Evolutionary conservation across 495 filamentous ascomycete species (phyloP).

Genomic region (Staphylotrichum tortipilum): DNA sequence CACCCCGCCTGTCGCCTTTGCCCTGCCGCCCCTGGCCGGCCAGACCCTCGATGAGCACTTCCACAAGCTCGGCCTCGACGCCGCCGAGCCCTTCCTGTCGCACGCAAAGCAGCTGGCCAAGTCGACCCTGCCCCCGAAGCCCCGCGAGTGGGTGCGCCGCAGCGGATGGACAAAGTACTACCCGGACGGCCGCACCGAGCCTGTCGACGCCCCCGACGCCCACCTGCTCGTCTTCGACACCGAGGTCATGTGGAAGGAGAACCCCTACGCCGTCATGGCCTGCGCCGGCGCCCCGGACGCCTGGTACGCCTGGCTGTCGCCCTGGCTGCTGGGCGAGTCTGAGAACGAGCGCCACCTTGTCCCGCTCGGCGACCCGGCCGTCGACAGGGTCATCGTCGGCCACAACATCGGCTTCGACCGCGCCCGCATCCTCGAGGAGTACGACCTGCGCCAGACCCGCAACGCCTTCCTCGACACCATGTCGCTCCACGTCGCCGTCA

Average conservation of each 20-base stretch:
- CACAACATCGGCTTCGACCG: conserved; percentile 97
- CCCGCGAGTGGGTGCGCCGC: conserved; percentile 66
- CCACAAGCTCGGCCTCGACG: conserved; percentile 77
- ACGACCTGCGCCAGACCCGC: conserved; percentile 67
- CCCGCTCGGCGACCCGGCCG: conserved; percentile 65
- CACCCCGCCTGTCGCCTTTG: conserved; percentile 68
- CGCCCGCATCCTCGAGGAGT: conserved; percentile 82
- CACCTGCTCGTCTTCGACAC: conserved; percentile 86
- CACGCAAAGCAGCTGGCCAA: conserved; percentile 65
- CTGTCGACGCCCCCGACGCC: conserved; percentile 68
- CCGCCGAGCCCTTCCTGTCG: conserved; percentile 76
- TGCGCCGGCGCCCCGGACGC: conserved; percentile 77
- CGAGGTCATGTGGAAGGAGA: conserved; percentile 92
- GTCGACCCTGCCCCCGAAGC: conserved; percentile 59
- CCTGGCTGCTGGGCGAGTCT: conserved; percentile 83
- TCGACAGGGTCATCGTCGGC: conserved; percentile 71
- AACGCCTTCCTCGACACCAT: conserved; percentile 96
- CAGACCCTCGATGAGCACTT: conserved; percentile 90
- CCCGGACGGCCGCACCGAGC: conserved; percentile 57
- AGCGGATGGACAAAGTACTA: conserved; percentile 95
- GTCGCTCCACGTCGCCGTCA: conserved; percentile 95
- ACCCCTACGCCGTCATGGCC: conserved; percentile 89
- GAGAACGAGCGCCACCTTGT: conserved; percentile 72
- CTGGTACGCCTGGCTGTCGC: conserved; percentile 97
- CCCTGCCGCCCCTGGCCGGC: conserved; percentile 74